Conservation (phyloP, 2,329 filamentous ascomycete genomes). For the Dryadomyces sulphureus region DNA sequence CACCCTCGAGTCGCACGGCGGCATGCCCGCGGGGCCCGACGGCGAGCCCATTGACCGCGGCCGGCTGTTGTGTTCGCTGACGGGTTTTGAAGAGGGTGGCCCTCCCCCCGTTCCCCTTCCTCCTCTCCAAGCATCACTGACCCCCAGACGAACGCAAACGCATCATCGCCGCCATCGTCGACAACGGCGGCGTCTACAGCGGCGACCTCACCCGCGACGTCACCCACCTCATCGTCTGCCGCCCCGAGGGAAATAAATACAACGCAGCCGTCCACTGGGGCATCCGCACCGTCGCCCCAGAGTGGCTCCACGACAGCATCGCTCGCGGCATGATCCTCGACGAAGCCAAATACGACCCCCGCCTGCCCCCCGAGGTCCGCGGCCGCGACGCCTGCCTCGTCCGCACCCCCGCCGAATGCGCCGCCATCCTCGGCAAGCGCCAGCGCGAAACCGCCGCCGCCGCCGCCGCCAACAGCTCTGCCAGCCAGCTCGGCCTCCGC, state of each 20-base stretch:
- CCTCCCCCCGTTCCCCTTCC: neutral
- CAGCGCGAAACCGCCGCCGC: conserved; percentile 27
- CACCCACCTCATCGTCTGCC: conserved; percentile 73
- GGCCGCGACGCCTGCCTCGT: conserved; percentile 64
- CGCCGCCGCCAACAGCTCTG: conserved; percentile 14
- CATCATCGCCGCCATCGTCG: conserved; percentile 51
- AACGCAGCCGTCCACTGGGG: conserved; percentile 72
- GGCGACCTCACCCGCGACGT: conserved; percentile 76
- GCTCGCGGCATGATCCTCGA: conserved; percentile 82
- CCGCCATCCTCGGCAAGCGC: conserved; percentile 42
- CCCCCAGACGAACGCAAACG: conserved; percentile 48
- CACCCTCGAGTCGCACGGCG: conserved; percentile 41
- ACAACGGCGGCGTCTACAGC: conserved; percentile 70
- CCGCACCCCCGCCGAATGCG: conserved; percentile 23
- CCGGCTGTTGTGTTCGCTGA: conserved; percentile 37
- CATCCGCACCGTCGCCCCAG: conserved; percentile 61
- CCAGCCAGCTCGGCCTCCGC: conserved; percentile 45
- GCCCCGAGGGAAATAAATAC: conserved; percentile 79
- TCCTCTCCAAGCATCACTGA: conserved; percentile 4
- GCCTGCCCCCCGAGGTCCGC: conserved; percentile 52
- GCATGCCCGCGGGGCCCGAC: conserved; percentile 17
- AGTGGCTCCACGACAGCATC: conserved; percentile 77
- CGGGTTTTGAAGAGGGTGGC: conserved; percentile 37
- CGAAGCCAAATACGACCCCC: conserved; percentile 70
- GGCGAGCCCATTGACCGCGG: conserved; percentile 19